A percentile compares a stretch with the other conserved stretches of the same genome.
Evolutionary conservation across 345 rosid genomes (phyloP).

Genomic region (Euphorbia lathyris): DNA sequence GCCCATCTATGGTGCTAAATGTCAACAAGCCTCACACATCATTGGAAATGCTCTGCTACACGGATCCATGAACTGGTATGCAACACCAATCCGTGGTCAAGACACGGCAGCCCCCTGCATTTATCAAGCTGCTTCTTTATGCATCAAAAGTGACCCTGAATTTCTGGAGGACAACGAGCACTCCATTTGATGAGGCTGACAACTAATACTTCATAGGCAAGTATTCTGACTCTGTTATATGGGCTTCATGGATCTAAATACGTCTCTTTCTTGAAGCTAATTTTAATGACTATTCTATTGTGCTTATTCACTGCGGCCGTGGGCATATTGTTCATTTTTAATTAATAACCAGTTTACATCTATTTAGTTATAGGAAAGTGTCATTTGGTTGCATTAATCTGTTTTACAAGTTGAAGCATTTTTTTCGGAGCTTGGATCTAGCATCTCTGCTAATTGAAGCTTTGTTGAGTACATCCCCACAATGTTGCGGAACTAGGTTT

Average conservation of each 20-base stretch:
- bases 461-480: background rate
- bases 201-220: constrained; percentile 46
- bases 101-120: constrained; percentile 10
- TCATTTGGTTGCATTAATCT: background rate
- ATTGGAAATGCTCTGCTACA: no score
- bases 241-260: constrained; percentile 32
- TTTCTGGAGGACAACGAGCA: constrained; percentile 27
- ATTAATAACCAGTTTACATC: constrained; percentile 8
- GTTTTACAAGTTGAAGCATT: constrained; percentile 2
- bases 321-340: constrained; percentile 17
- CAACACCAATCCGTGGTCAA: constrained; percentile 16
- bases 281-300: constrained; percentile 11
- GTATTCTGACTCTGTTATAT: constrained; percentile 42
- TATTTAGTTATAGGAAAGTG: background rate
- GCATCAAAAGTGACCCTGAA: constrained; percentile 18
- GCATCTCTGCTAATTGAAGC: background rate
- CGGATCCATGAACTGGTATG: constrained; percentile 2
- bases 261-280: constrained; percentile 17
- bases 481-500: constrained; percentile 8
- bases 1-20: background rate
- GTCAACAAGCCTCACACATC: constrained; percentile 2
- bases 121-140: constrained; percentile 24
- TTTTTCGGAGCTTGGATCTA: background rate
- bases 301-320: constrained; percentile 17
- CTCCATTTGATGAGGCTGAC: constrained; percentile 31